Evolutionary conservation across 2,329 filamentous ascomycete genomes (phyloP).

Genomic region (Parastagonospora avenae): DNA sequence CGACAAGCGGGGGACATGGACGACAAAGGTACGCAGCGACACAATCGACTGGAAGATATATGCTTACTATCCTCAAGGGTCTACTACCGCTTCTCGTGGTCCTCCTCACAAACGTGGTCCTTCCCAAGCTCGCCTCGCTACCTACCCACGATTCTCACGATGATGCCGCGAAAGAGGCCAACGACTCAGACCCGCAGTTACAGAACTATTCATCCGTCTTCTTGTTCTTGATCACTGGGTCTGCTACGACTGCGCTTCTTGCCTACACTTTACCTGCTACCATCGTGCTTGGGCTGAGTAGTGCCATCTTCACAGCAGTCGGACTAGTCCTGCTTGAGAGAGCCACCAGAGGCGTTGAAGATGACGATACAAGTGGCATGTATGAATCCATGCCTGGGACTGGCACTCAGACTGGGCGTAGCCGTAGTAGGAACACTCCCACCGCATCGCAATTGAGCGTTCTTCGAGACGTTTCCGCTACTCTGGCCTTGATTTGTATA

Average conservation of each 20-base stretch:
- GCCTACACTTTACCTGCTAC: conserved; percentile 42
- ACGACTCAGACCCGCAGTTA: conserved; percentile 17
- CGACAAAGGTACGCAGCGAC: conserved; percentile 50
- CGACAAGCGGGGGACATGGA: conserved; percentile 51
- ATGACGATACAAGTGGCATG: conserved; percentile 28
- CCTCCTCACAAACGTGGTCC: conserved; percentile 34
- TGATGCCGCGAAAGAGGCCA: conserved; percentile 23
- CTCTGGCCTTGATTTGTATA: conserved; percentile 33
- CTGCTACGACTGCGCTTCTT: conserved; percentile 44
- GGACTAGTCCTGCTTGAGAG: conserved; percentile 50
- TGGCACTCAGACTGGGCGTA: conserved; percentile 36
- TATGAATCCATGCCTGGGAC: conserved; percentile 44
- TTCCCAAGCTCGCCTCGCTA: conserved; percentile 28
- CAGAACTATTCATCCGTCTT: conserved; percentile 31
- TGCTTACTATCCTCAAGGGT: conserved; percentile 28
- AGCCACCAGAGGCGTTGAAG: conserved; percentile 31
- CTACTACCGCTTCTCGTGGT: conserved; percentile 42
- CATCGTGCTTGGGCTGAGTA: conserved; percentile 49
- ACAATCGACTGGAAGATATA: no score
- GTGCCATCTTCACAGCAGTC: conserved; percentile 47
- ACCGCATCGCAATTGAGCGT: conserved; percentile 31
- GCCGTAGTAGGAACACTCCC: conserved; percentile 25
- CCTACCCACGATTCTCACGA: conserved; percentile 29
- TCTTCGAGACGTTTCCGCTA: conserved; percentile 36
- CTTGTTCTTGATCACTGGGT: conserved; percentile 41